Conservation (phyloP, 495 filamentous ascomycete genomes). For the Cercophora newfieldiana region DNA sequence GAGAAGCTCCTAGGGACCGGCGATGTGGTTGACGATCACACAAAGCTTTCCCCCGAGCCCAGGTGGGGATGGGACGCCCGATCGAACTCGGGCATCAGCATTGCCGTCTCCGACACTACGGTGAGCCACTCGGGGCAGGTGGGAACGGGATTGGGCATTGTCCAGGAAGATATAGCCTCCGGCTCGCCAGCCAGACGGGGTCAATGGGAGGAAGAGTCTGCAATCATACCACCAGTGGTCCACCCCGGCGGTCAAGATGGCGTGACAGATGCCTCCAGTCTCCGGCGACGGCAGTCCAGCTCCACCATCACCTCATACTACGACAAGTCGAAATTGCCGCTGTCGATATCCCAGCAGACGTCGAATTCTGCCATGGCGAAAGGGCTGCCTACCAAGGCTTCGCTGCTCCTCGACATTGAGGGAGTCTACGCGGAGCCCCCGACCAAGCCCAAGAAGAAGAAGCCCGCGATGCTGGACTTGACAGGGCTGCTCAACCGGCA, state of each 20-base stretch:
- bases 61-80: conserved; percentile 44
- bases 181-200: conserved; percentile 15
- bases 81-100: conserved; percentile 50
- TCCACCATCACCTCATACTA: conserved; percentile 55
- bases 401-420: conserved; percentile 46
- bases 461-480: conserved; percentile 50
- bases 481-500: conserved; percentile 34
- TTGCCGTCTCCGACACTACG: conserved; percentile 50
- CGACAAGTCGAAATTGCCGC: conserved; percentile 51
- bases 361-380: conserved; percentile 56
- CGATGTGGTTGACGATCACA: conserved; percentile 31
- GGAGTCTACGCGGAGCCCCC: conserved; percentile 16
- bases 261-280: conserved; percentile 39
- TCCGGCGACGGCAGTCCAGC: conserved; percentile 46
- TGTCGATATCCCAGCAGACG: conserved; percentile 56
- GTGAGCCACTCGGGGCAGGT: conserved; percentile 29
- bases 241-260: conserved; percentile 25
- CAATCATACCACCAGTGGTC: conserved; percentile 39
- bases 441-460: conserved; percentile 44
- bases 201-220: conserved; percentile 52
- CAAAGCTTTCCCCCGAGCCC: conserved; percentile 25
- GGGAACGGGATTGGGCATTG: conserved; percentile 16
- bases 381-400: conserved; percentile 47
- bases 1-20: conserved; percentile 47
- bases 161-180: conserved; percentile 18